These are phyloP conservation scores for Caloboletus inedulis DNA, from an alignment of 1,284 basidiomycete species.

Conservation along the genomic window DNA sequence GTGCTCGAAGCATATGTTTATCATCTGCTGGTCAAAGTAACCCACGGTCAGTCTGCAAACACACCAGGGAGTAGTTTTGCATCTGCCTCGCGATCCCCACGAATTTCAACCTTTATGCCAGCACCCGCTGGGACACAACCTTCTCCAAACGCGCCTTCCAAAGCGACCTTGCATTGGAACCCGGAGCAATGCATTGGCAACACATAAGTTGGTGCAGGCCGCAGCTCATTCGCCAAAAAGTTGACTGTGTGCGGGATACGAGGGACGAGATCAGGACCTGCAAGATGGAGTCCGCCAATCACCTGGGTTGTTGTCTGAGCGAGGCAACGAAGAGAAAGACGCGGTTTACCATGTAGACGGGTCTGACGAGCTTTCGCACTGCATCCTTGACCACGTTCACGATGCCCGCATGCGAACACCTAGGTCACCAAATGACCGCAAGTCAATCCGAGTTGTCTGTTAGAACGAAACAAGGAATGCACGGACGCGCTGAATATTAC, in stretches of 20 bases:
- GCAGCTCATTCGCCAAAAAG: slow-evolving; percentile 58
- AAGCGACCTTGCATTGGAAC: slow-evolving; percentile 64
- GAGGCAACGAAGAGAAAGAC: background rate
- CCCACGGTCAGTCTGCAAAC: slow-evolving; percentile 7
- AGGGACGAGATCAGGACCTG: slow-evolving; percentile 55
- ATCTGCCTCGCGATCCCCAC: slow-evolving; percentile 41
- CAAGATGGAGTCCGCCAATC: slow-evolving; percentile 78
- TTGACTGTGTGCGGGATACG: slow-evolving; percentile 69
- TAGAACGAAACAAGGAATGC: background rate
- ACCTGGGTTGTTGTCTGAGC: slow-evolving; percentile 41
- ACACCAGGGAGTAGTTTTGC: slow-evolving; percentile 33
- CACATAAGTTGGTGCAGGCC: slow-evolving; percentile 64
- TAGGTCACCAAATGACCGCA: slow-evolving; percentile 24
- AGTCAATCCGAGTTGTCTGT: background rate
- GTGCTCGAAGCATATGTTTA: background rate
- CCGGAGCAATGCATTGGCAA: slow-evolving; percentile 85
- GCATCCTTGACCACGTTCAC: slow-evolving; percentile 78
- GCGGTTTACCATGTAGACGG: slow-evolving; percentile 64
- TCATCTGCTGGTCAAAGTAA: background rate
- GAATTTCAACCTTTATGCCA: slow-evolving; percentile 60
- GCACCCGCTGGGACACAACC: slow-evolving; percentile 74
- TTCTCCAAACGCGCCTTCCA: slow-evolving; percentile 66
- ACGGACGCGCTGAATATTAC: slow-evolving; percentile 79
- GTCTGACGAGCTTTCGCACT: slow-evolving; percentile 55
- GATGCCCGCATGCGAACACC: slow-evolving; percentile 81